A percentile compares a stretch with the other conserved stretches of the same genome.
These are phyloP conservation scores for Starmerella vitae DNA, from an alignment of 805 yeast species.

Conservation along the genomic window DNA sequence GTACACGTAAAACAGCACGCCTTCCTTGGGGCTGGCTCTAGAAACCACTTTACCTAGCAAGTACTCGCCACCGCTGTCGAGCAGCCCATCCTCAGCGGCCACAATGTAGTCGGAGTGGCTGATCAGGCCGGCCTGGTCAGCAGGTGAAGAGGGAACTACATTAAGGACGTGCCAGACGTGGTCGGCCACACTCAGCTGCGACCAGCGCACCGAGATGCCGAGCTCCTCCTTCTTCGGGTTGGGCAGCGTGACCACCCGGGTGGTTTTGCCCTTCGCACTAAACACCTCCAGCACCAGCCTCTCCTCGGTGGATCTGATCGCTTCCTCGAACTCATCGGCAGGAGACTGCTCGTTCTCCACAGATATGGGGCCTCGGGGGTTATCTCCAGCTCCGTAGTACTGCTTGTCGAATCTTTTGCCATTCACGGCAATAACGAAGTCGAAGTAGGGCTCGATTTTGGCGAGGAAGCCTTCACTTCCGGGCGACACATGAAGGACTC, in stretches of 20 bases:
- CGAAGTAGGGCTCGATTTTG: conserved; percentile 76
- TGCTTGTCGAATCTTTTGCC: conserved; percentile 41
- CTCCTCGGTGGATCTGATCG: conserved; percentile 11
- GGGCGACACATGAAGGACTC: conserved; percentile 40
- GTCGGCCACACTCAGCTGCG: conserved; percentile 60
- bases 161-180: conserved; percentile 77
- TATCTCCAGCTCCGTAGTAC: neutral
- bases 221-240: conserved; percentile 27
- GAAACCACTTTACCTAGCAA: conserved; percentile 51
- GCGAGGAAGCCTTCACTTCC: conserved; percentile 36
- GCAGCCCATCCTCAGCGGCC: conserved; percentile 73
- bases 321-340: conserved; percentile 11
- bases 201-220: conserved; percentile 50
- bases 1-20: conserved; percentile 47
- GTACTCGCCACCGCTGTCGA: conserved; percentile 80
- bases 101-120: conserved; percentile 81
- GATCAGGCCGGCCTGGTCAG: conserved; percentile 64
- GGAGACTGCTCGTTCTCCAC: conserved; percentile 19
- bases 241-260: conserved; percentile 16
- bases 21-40: conserved; percentile 33
- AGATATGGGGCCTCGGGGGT: conserved; percentile 1
- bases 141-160: conserved; percentile 66
- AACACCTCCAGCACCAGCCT: conserved; percentile 51
- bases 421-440: conserved; percentile 68
- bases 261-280: conserved; percentile 61